Percentiles rank a stretch among this genome's conserved stretches.
These are phyloP conservation scores for Gamsiella multidivaricata DNA, from an alignment of 192 early-diverging fungal species.

Conservation along the genomic window DNA sequence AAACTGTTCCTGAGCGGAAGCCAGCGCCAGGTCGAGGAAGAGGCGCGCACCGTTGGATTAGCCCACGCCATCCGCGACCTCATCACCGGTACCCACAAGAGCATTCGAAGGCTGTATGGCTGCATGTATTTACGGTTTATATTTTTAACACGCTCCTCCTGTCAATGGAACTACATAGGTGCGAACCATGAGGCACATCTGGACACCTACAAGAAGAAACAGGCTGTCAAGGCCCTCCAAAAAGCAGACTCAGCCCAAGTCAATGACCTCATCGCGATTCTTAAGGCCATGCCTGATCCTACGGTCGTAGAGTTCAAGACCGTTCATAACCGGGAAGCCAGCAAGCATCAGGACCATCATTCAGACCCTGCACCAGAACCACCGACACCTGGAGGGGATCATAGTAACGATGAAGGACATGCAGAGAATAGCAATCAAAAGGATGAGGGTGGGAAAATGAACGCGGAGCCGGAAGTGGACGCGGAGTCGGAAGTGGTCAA, in stretches of 20 bases:
- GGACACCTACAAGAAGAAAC: constrained; percentile 41
- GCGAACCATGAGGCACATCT: constrained; percentile 44
- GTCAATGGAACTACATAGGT: constrained; percentile 16
- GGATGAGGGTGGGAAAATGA: neutral
- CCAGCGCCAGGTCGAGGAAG: constrained; percentile 44
- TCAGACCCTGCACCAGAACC: neutral
- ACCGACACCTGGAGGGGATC: neutral
- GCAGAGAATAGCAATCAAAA: neutral
- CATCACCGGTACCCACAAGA: constrained; percentile 40
- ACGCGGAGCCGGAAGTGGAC: neutral
- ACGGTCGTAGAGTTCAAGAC: constrained; percentile 41
- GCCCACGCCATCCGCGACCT: constrained; percentile 50
- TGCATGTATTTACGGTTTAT: neutral
- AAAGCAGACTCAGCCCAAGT: constrained; percentile 34
- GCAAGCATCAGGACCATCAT: constrained; percentile 20
- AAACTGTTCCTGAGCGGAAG: constrained; percentile 27
- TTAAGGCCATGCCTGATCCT: constrained; percentile 59
- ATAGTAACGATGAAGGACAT: neutral
- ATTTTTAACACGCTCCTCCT: neutral
- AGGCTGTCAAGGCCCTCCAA: constrained; percentile 56
- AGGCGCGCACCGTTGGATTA: constrained; percentile 42
- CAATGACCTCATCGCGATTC: constrained; percentile 41
- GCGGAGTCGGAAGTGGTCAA: constrained; percentile 8
- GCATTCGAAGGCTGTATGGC: neutral
- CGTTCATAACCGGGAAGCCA: constrained; percentile 35